Conservation (phyloP, 345 rosid genomes). For the Laguncularia racemosa region DNA sequence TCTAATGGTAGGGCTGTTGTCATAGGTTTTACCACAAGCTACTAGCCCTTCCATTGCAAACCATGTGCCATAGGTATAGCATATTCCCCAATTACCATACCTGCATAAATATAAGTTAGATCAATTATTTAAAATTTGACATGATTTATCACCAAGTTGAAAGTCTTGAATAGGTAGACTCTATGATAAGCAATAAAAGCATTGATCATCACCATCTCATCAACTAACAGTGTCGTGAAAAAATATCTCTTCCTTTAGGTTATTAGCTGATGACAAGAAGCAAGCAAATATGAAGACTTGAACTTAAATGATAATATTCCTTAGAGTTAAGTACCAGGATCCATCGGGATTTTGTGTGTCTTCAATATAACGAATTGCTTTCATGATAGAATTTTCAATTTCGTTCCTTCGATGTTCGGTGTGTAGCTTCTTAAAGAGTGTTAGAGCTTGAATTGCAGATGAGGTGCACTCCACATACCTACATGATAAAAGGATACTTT, state of each 20-base stretch:
- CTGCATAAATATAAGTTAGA: constrained; percentile 8
- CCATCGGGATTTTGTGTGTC: constrained; percentile 41
- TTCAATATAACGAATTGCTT: constrained; percentile 25
- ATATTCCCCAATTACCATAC: constrained; percentile 73
- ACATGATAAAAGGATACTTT: background rate
- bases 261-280: no score
- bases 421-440: constrained; percentile 32
- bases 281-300: no score
- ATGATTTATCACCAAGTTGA: no score
- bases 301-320: background rate
- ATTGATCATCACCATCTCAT: no score
- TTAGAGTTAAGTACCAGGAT: constrained; percentile 24
- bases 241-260: no score
- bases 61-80: constrained; percentile 57
- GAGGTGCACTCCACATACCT: constrained; percentile 50
- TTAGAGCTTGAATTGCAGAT: constrained; percentile 35
- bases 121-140: no score
- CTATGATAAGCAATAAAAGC: no score
- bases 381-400: constrained; percentile 20
- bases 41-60: constrained; percentile 43
- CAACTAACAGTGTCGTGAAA: no score
- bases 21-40: constrained; percentile 36
- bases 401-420: constrained; percentile 31
- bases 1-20: constrained; percentile 24
- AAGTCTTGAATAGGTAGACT: no score